Base-by-base conservation (phyloP, 768 basidiomycete genomes). In the Russula virescens region DNA sequence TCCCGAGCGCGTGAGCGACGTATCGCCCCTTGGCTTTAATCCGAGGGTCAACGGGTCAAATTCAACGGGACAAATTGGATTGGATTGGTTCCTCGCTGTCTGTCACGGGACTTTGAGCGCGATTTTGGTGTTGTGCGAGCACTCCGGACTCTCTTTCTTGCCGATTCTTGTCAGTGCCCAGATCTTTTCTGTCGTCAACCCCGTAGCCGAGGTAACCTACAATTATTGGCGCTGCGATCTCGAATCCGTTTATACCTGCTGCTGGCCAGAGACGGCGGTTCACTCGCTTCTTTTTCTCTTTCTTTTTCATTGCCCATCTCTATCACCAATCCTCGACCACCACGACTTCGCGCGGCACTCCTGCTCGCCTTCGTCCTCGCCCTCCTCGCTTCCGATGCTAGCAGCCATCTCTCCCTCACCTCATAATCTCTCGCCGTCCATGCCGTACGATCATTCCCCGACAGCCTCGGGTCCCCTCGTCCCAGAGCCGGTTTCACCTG, bases 401-500 rank as follows among this genome's bases (percentile, higher is more conserved):
- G 64, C 64, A 0, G n/a, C 64, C 46, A 57, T 66, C 11, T 46
- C 64, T 25, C 52, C 62, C 11, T 18, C 64, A 19, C 18, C 61
- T n/a, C 57, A 64, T 46, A 38, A 63, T 28, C 56, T 64, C 8
- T 48, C 64, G 5, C 55, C 35, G 43, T 51, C 64, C 28, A 35
- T 65, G n/a, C 47, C 53, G 23, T 65, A 63, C 58, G 2, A 26
- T 38, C 64, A 55, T 40, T 46, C 65, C 18, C 58, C 53, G 11
- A 52, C 59, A 2, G 38, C 59, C 26, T 21, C 31, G 10, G 31
- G 13, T n/a, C 19, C 62, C n/a, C 1, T 51, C 11, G 21, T 65
- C 63, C n/a, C 66, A 63, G 46, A 60, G 63, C 19, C 57, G 64
- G 38, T 52, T 66, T n/a, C 70, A 56, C 13, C 63, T 55, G 40